Base-by-base conservation (phyloP, 371 early-diverging fungal species). In the Mortierella sp. region DNA sequence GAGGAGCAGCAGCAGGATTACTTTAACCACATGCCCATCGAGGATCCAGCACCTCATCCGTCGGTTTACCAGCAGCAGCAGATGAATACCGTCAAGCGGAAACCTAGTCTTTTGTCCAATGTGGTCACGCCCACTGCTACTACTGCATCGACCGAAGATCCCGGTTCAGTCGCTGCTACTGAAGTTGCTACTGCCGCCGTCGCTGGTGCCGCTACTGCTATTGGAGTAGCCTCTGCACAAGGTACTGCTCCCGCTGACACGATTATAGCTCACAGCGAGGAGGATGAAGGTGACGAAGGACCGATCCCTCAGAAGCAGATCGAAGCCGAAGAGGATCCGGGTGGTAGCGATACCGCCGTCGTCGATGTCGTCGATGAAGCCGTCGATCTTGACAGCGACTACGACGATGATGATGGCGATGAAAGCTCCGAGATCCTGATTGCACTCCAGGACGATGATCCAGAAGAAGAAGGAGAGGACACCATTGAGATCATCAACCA, bases 401-500 rank as follows among this genome's bases (percentile, higher is more conserved):
- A 45, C 7, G 43, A 9, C 31, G 39, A 66, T 10, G 71, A 13
- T 0, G 76, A 26, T 26, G 48, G 24, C 48, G 71, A 63, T 40
- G 68, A 44, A 4, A 41, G 63, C 2, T 73, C 70, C 6, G 69
- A 48, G 26, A 73, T 76, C 22, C 8, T 81, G 48, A 74, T 77
- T 53, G 68, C 73, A 6, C 65, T 81, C 26, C 26, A 70, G 24
- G 80, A 81, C 8, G 64, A 45, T n/a, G 40, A 65, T 14, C 22
- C 50, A 47, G 7, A 69, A 52, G 26, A 41, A 24, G 64, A 40
- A 45, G 26, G 68, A 2, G 79, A 63, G 29, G 44, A 68, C 22
- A 71, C 76, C 5, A 80, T 73, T 43, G 45, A 76, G 29, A 73
- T 73, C 31, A 52, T 70, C 24, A 76, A 72, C 45, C 43, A 50